phyloP scores from a whole-genome alignment of 1,284 basidiomycete species.

The Caloboletus inedulis region DNA sequence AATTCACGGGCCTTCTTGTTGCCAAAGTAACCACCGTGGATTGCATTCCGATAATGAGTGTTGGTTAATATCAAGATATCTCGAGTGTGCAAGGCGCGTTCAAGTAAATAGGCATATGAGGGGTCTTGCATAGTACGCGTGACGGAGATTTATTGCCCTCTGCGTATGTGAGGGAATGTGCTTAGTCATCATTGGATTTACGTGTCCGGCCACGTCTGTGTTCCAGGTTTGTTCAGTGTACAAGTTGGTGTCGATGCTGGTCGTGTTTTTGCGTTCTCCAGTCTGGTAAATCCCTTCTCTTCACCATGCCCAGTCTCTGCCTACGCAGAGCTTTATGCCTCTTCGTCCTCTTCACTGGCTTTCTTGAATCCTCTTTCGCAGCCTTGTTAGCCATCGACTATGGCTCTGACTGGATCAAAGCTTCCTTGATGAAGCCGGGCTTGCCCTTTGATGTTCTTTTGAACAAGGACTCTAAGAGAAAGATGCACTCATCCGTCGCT shows the following conservation, averaged over 20 bases:
- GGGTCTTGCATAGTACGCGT: too few relatives aligned
- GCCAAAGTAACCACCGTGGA: not conserved
- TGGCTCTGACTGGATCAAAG: slow-evolving; percentile 94
- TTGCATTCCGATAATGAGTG: too few relatives aligned
- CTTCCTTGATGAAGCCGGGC: slow-evolving; percentile 94
- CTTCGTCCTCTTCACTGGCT: slow-evolving; percentile 22
- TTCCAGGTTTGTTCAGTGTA: not conserved
- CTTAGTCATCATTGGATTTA: slow-evolving; percentile 17
- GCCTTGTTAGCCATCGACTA: slow-evolving; percentile 92
- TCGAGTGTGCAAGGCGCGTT: too few relatives aligned
- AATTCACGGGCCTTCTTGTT: not conserved
- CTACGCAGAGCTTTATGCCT: slow-evolving; percentile 30
- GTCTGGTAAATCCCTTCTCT: slow-evolving; percentile 15
- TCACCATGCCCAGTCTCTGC: slow-evolving; percentile 24
- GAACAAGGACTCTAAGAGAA: slow-evolving; percentile 95
- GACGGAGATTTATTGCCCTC: too few relatives aligned
- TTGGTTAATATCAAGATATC: not conserved
- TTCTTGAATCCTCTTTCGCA: slow-evolving; percentile 30
- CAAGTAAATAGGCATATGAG: too few relatives aligned
- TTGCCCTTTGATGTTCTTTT: slow-evolving; percentile 94
- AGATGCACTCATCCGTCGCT: slow-evolving; percentile 85
- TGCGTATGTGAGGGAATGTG: too few relatives aligned
- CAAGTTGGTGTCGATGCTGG: slow-evolving; percentile 12
- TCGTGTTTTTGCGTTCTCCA: slow-evolving; percentile 9
- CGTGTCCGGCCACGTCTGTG: slow-evolving; percentile 20